Evolutionary conservation across 2,329 filamentous ascomycete species (phyloP).

Genomic region (Fusarium buxicola): DNA sequence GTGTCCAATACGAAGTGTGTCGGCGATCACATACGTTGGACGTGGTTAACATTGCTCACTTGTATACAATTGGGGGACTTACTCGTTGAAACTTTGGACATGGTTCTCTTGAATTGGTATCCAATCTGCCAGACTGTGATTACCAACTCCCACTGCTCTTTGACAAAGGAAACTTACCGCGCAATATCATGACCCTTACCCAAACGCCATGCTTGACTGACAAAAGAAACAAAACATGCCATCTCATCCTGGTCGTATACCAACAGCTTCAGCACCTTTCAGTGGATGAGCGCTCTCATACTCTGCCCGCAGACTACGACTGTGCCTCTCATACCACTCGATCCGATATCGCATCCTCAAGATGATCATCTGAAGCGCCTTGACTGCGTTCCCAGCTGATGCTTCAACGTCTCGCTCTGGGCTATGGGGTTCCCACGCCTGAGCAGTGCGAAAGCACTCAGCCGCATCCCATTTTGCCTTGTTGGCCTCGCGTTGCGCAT

Average conservation of each 20-base stretch:
- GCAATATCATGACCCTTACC: no score
- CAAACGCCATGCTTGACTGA: neutral
- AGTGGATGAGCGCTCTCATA: neutral
- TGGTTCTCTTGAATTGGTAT: no score
- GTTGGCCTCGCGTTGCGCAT: no score
- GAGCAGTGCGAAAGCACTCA: no score
- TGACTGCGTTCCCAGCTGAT: neutral
- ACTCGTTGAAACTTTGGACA: no score
- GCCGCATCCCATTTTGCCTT: no score
- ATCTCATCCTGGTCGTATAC: neutral
- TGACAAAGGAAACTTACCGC: neutral
- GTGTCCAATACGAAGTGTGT: conserved; percentile 16
- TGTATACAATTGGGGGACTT: neutral
- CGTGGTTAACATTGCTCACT: neutral
- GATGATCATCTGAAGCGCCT: conserved; percentile 1
- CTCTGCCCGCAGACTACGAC: neutral
- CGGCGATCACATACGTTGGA: neutral
- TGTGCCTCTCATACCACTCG: conserved; percentile 15
- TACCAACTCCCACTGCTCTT: no score
- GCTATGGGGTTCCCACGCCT: no score
- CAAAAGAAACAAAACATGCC: neutral
- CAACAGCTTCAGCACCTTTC: neutral
- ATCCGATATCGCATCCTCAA: conserved; percentile 17
- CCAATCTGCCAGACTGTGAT: no score
- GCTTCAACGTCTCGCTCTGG: neutral